Evolutionary conservation across 73 alveolate genomes (phyloP).

Genomic region (Symbiodinium pilosum): DNA sequence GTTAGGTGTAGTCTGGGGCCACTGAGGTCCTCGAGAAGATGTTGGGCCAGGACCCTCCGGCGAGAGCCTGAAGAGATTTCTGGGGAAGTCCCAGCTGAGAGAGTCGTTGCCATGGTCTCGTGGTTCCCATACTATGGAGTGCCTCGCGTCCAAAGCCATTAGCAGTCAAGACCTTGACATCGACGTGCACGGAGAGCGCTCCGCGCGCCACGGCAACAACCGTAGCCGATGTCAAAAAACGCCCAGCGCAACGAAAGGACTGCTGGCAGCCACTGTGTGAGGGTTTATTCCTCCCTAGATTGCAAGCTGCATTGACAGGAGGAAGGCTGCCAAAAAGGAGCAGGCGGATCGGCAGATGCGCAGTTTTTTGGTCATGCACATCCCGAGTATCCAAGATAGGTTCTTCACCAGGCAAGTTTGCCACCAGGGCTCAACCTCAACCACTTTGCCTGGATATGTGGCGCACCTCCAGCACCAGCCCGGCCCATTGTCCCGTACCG

Average conservation of each 20-base stretch:
- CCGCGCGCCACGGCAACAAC: too few relatives aligned
- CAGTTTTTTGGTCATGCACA: too few relatives aligned
- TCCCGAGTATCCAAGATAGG: too few relatives aligned
- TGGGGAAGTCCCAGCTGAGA: neutral
- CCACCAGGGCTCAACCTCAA: too few relatives aligned
- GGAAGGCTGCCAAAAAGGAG: conserved; percentile 15
- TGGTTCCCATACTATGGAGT: too few relatives aligned
- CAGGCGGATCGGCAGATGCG: too few relatives aligned
- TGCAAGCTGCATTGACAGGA: neutral
- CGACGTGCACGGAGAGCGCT: too few relatives aligned
- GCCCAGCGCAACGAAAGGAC: conserved; percentile 12
- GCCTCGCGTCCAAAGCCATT: neutral
- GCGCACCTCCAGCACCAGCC: too few relatives aligned
- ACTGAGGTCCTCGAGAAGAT: conserved; percentile 46
- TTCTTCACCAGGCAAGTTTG: too few relatives aligned
- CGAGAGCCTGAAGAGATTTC: neutral
- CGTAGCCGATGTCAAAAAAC: neutral
- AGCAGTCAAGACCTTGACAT: neutral
- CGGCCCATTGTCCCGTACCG: too few relatives aligned
- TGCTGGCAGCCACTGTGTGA: too few relatives aligned
- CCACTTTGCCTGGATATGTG: too few relatives aligned
- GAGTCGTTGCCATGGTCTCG: neutral
- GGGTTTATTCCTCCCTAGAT: neutral
- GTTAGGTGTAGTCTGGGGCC: neutral
- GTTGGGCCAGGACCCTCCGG: conserved; percentile 73